Base-by-base conservation (phyloP, 805 yeast species). In the Teunomyces gatunensis region DNA sequence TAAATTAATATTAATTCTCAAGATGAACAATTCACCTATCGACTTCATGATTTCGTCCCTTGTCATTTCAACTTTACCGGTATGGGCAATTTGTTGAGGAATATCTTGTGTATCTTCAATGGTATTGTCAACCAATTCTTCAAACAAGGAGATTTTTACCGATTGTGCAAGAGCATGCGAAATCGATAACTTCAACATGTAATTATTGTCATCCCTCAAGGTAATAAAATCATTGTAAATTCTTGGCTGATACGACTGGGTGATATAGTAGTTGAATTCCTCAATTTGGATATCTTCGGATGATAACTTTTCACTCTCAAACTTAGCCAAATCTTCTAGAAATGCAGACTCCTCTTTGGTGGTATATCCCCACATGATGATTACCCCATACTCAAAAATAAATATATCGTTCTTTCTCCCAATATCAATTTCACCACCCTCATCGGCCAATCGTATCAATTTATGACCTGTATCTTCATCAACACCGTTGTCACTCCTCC, bases 81-180 rank as follows among this genome's bases (percentile, higher is more conserved):
- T 85, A 30, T 83, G 81, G 1, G 99, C 97, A 61, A 94, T 89
- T 65, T 91, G 96, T 59, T 89, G 95, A 2, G 99, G 99, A 44
- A 94, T 90, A 59, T 91, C 97, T 62, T 92, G 96, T 1, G 98
- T 94, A 62, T 90, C 97, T 63, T 90, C 96, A 60, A 94, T 94
- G 2, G 99, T 94, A 64, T 91, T 91, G 67, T 92, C 97, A 10
- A 94, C 96, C 56, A 94, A 77, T 64, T 92, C 98, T 67, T 94
- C 99, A 67, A 94, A 94, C 27, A 94, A 71, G 4, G 98, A 91
- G 21, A 94, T 92, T 68, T 94, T 94, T 32, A 89, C 98, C 27
- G 95, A 85, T 66, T 94, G 99, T 1, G 98, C 91, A 29, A 94
- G 80, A 0, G 98, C 98, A 69, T 92, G 97, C 1, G 97, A 89